These are phyloP conservation scores for Saraca asoca DNA, from an alignment of 331 rosid species.

Conservation along the genomic window DNA sequence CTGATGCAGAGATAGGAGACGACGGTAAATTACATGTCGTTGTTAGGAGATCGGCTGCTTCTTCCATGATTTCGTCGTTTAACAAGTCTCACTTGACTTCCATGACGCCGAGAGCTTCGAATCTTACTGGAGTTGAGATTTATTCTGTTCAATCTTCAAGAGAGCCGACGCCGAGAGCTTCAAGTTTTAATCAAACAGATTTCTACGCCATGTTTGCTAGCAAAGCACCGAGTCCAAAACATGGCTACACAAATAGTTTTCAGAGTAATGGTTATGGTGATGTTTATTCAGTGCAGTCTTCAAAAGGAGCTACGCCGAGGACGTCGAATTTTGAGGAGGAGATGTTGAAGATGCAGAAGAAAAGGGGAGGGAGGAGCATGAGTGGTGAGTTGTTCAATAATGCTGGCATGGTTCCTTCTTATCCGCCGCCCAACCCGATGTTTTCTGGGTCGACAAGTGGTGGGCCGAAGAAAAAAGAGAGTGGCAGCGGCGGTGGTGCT, in stretches of 20 bases:
- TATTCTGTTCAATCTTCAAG: conserved; percentile 90
- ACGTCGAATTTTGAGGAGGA: conserved; percentile 78
- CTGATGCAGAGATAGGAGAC: conserved; percentile 89
- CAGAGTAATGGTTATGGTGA: conserved; percentile 52
- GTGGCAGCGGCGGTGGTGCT: background rate
- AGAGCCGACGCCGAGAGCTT: conserved; percentile 91
- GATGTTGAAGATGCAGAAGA: conserved; percentile 57
- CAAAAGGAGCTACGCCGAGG: conserved; percentile 77
- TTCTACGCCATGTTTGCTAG: conserved; percentile 87
- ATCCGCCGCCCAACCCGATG: conserved; percentile 89
- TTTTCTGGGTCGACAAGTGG: conserved; percentile 64
- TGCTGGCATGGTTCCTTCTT: conserved; percentile 51
- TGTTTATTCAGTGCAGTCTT: conserved; percentile 66
- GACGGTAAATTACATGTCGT: conserved; percentile 91
- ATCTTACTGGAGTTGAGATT: conserved; percentile 92
- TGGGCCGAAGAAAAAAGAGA: conserved; percentile 64
- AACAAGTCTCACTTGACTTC: conserved; percentile 72
- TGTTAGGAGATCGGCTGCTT: conserved; percentile 69
- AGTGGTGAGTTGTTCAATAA: conserved; percentile 71
- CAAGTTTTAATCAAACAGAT: conserved; percentile 88
- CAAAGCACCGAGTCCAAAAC: conserved; percentile 90
- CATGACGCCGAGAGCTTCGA: conserved; percentile 85
- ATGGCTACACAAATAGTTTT: conserved; percentile 65
- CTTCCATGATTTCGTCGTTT: conserved; percentile 79
- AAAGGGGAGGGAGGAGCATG: conserved; percentile 70